These are phyloP conservation scores for Tilletiopsis washingtonensis DNA, from an alignment of 1,284 basidiomycete species.

Conservation along the genomic window DNA sequence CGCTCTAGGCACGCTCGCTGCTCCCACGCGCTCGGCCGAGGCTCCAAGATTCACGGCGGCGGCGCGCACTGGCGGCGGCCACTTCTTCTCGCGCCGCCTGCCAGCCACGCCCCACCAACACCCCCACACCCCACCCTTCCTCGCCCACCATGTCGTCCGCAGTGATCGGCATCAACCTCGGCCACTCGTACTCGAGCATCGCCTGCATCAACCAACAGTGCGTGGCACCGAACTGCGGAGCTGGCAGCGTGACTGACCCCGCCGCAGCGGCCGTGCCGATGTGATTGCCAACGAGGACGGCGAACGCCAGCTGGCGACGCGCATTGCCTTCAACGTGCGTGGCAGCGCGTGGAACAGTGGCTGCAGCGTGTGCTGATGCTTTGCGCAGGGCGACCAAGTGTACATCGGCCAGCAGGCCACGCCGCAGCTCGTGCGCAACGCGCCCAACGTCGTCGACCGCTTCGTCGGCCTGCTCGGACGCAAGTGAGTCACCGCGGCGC, in stretches of 20 bases:
- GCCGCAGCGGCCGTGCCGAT: constrained; percentile 39
- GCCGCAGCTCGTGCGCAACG: constrained; percentile 89
- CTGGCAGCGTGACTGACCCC: background rate
- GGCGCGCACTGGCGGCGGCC: too few species aligned
- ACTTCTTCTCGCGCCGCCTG: too few species aligned
- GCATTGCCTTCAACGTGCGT: constrained; percentile 67
- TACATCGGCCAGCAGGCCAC: constrained; percentile 95
- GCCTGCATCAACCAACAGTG: constrained; percentile 86
- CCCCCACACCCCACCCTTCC: too few species aligned
- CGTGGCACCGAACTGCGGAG: constrained; percentile 14
- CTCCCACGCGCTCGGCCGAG: too few species aligned
- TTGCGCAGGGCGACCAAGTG: constrained; percentile 49
- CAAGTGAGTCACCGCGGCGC: constrained; percentile 55
- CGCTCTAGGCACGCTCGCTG: too few species aligned
- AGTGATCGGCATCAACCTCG: constrained; percentile 87
- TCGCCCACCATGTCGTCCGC: too few species aligned
- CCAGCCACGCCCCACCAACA: too few species aligned
- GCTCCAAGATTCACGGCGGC: too few species aligned
- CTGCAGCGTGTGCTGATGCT: background rate
- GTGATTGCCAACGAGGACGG: constrained; percentile 96
- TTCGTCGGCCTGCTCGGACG: constrained; percentile 91
- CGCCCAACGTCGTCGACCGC: constrained; percentile 83
- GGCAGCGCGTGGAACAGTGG: background rate
- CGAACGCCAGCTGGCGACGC: constrained; percentile 93
- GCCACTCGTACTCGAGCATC: constrained; percentile 89